These are phyloP conservation scores for Aspergillaceae sp. DNA, from an alignment of 2,329 filamentous ascomycete genomes.

Conservation along the genomic window DNA sequence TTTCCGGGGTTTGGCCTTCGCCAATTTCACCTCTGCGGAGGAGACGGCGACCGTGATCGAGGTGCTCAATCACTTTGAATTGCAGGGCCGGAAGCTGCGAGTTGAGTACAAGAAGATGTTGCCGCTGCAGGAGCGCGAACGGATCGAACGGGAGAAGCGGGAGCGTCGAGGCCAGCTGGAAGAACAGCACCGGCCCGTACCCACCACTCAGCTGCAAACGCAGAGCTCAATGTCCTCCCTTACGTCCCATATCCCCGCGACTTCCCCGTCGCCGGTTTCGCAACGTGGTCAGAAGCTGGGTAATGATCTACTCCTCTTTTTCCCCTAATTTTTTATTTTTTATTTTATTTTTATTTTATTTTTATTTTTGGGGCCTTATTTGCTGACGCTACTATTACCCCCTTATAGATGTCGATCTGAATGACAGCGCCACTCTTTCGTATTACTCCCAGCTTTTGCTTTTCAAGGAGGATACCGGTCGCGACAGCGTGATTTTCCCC, in stretches of 20 bases:
- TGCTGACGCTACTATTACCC: slow-evolving; percentile 1
- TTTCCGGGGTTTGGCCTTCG: slow-evolving; percentile 90
- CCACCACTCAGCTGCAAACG: slow-evolving; percentile 59
- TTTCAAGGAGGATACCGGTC: slow-evolving; percentile 70
- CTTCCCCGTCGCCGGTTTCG: slow-evolving; percentile 60
- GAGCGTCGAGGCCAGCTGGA: slow-evolving; percentile 92
- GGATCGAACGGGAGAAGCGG: slow-evolving; percentile 93
- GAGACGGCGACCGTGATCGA: slow-evolving; percentile 91
- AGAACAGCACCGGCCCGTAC: slow-evolving; percentile 80
- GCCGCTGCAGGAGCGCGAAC: slow-evolving; percentile 82
- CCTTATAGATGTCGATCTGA: slow-evolving; percentile 68
- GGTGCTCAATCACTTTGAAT: slow-evolving; percentile 87
- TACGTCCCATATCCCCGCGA: slow-evolving; percentile 53
- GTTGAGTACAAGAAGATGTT: slow-evolving; percentile 99
- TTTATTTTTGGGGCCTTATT: too few species aligned
- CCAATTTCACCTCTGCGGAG: slow-evolving; percentile 92
- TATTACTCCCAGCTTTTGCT: slow-evolving; percentile 86
- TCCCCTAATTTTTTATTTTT: slow-evolving; percentile 8
- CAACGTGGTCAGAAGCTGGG: slow-evolving; percentile 37
- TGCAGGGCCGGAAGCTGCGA: slow-evolving; percentile 85
- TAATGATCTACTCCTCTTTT: slow-evolving; percentile 12
- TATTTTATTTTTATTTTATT: too few species aligned
- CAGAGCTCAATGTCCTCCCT: slow-evolving; percentile 82
- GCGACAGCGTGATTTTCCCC: slow-evolving; percentile 79
- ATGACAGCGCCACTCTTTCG: slow-evolving; percentile 76